These are phyloP conservation scores for Mediolabrus comicus DNA, from an alignment of 108 stramenopile genomes.

Conservation along the genomic window DNA sequence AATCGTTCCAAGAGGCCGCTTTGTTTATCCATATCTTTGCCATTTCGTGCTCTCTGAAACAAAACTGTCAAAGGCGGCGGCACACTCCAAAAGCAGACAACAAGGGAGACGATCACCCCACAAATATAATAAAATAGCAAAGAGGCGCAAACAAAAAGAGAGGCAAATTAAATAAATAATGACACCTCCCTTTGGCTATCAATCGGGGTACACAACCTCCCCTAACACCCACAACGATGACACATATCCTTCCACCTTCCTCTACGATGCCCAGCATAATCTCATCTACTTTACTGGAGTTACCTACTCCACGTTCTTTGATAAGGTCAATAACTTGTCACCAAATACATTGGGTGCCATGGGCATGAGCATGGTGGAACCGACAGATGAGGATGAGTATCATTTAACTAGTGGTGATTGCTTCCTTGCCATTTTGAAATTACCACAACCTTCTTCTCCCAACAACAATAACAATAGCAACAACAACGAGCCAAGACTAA, in stretches of 20 bases:
- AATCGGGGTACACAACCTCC: background rate
- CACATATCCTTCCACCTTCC: constrained; percentile 35
- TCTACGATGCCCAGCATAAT: constrained; percentile 30
- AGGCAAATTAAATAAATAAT: background rate
- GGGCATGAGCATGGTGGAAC: background rate
- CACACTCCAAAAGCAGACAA: too few relatives aligned
- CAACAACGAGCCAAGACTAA: background rate
- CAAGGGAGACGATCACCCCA: too few relatives aligned
- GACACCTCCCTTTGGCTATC: background rate
- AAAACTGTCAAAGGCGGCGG: too few relatives aligned
- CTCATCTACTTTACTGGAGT: constrained; percentile 36
- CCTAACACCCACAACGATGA: constrained; percentile 17
- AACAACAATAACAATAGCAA: background rate
- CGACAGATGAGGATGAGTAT: background rate
- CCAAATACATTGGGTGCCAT: background rate
- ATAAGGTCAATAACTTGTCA: constrained; percentile 4
- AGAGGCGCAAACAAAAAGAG: background rate
- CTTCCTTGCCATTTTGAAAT: constrained; percentile 37
- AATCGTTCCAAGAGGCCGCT: too few relatives aligned
- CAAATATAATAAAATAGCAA: too few relatives aligned
- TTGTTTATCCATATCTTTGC: too few relatives aligned
- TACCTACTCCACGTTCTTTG: constrained; percentile 37
- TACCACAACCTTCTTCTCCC: constrained; percentile 1
- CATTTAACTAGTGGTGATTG: constrained; percentile 33
- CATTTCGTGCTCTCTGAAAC: too few relatives aligned